A percentile compares a stretch with the other conserved stretches of the same genome.
These are phyloP conservation scores for Fulvia fulva DNA, from an alignment of 2,329 filamentous ascomycete species.

Conservation along the genomic window DNA sequence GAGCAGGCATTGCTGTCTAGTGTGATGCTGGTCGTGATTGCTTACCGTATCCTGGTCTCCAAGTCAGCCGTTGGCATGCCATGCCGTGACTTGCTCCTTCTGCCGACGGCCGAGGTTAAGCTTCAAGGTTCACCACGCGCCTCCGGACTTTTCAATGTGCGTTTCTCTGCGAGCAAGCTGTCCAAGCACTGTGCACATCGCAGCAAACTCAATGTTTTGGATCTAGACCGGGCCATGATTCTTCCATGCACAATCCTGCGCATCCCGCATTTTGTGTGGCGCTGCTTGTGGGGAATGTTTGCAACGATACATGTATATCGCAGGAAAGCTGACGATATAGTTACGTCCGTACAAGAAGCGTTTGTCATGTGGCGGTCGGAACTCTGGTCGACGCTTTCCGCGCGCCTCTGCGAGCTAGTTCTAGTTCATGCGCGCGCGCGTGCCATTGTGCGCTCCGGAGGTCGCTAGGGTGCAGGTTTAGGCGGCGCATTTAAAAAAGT, in stretches of 20 bases:
- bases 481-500: background rate
- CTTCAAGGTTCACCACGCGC: background rate
- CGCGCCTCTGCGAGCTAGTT: background rate
- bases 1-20: constrained; percentile 25
- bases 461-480: background rate
- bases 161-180: no score
- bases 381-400: background rate
- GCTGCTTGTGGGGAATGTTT: background rate
- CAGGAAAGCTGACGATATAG: background rate
- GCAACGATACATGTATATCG: background rate
- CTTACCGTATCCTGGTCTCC: background rate
- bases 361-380: background rate
- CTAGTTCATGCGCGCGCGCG: background rate
- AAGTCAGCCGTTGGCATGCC: background rate
- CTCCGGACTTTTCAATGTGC: background rate
- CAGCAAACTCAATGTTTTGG: no score
- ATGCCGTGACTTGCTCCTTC: background rate
- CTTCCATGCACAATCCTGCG: no score
- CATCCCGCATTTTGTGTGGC: no score
- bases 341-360: background rate
- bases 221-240: background rate
- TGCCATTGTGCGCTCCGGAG: background rate
- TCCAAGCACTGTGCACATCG: no score
- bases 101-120: background rate
- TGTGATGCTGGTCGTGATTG: background rate